These are phyloP conservation scores for Parietichytrium sp. DNA, from an alignment of 108 stramenopile species.

Conservation along the genomic window DNA sequence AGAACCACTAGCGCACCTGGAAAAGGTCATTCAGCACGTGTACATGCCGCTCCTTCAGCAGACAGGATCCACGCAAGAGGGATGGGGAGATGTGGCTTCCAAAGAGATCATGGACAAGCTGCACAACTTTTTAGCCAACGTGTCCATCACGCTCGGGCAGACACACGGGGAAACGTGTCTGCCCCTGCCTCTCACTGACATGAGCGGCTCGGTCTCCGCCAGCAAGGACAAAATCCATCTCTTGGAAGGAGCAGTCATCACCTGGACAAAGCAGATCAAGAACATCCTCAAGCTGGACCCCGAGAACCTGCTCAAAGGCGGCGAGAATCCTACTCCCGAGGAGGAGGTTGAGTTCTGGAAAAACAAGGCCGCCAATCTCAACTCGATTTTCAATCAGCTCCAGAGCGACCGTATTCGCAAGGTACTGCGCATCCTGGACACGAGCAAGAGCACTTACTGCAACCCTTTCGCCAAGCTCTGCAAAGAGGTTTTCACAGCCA, in stretches of 20 bases:
- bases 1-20: constrained; percentile 74
- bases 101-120: constrained; percentile 76
- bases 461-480: constrained; percentile 77
- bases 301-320: constrained; percentile 74
- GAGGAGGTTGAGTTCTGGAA: constrained; percentile 83
- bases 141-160: constrained; percentile 79
- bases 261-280: constrained; percentile 89
- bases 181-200: constrained; percentile 76
- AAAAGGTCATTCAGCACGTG: constrained; percentile 72
- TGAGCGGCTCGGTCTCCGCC: neutral
- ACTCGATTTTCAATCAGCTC: constrained; percentile 81
- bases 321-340: constrained; percentile 78
- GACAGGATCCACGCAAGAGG: constrained; percentile 72
- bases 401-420: constrained; percentile 72
- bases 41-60: constrained; percentile 68
- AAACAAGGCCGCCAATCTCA: constrained; percentile 77
- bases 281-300: constrained; percentile 84
- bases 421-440: constrained; percentile 73
- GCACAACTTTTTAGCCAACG: constrained; percentile 72
- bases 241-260: constrained; percentile 81
- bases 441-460: constrained; percentile 80
- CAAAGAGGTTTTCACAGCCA: constrained; percentile 78
- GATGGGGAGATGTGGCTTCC: constrained; percentile 80
- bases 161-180: constrained; percentile 81
- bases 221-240: constrained; percentile 72